A percentile compares a stretch with the other conserved stretches of the same genome.
phyloP scores from a whole-genome alignment of 768 basidiomycete genomes.

The Podaxis carcinomalis region DNA sequence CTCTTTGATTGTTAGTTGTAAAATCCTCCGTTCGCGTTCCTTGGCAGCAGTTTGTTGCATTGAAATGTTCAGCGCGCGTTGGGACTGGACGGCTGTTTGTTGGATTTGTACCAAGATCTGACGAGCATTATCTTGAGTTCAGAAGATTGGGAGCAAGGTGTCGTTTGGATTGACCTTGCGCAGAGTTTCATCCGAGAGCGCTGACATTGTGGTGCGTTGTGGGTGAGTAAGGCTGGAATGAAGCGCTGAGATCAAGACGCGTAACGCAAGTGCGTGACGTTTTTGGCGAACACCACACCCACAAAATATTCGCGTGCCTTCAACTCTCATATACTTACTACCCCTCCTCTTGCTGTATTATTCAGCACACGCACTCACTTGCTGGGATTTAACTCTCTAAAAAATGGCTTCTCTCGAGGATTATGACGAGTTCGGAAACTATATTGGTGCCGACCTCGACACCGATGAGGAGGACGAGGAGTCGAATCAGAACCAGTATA shows the following conservation, averaged over 20 bases:
- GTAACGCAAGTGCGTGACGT: constrained; percentile 8
- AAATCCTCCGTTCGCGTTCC: constrained; percentile 84
- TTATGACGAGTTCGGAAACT: constrained; percentile 96
- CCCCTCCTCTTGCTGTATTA: not conserved
- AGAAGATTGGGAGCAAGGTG: constrained; percentile 1
- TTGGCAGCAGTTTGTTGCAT: constrained; percentile 74
- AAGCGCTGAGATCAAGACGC: constrained; percentile 2
- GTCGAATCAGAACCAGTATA: constrained; percentile 46
- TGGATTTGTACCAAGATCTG: constrained; percentile 94
- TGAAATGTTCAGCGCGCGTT: constrained; percentile 69
- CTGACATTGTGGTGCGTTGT: constrained; percentile 35
- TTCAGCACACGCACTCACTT: not conserved
- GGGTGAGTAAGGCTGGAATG: not conserved
- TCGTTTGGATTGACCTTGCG: constrained; percentile 54
- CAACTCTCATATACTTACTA: not conserved
- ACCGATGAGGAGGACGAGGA: constrained; percentile 75
- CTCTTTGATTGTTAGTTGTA: constrained; percentile 87
- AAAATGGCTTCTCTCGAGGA: constrained; percentile 64
- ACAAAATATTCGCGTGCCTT: constrained; percentile 9
- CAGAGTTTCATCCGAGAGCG: constrained; percentile 77
- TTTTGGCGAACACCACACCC: not conserved
- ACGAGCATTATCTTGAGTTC: constrained; percentile 9
- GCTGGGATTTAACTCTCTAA: constrained; percentile 12
- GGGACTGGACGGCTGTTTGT: constrained; percentile 83
- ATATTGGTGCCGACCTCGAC: constrained; percentile 92